Conservation (phyloP, 2,329 filamentous ascomycete genomes). For the Podosphaera xanthii region DNA sequence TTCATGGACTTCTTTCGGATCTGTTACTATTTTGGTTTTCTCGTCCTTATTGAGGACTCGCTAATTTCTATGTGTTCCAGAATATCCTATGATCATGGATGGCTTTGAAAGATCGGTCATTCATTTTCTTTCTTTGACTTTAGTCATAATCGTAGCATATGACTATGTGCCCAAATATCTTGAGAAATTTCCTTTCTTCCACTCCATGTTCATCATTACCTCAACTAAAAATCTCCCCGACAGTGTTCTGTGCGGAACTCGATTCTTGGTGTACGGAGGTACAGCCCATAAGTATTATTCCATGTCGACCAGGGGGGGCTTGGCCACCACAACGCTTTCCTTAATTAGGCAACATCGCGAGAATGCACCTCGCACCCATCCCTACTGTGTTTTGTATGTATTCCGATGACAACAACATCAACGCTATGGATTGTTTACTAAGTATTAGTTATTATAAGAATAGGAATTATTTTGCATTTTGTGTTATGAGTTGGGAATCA, state of each 20-base stretch:
- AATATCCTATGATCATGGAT: neutral
- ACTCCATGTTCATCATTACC: neutral
- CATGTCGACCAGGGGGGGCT: no score
- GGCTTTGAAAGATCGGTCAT: neutral
- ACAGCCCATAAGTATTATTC: no score
- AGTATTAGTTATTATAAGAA: no score
- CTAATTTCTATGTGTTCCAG: neutral
- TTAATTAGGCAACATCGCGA: no score
- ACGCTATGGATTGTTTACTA: no score
- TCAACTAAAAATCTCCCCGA: neutral
- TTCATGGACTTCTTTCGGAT: neutral
- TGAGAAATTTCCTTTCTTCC: neutral
- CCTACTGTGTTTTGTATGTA: no score
- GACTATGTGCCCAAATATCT: neutral
- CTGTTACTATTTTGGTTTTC: neutral
- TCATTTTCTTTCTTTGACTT: neutral
- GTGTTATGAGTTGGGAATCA: no score
- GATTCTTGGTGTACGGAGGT: no score
- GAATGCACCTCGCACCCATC: no score
- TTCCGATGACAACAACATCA: no score
- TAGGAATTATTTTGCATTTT: no score
- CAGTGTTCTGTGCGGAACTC: neutral
- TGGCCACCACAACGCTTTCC: no score
- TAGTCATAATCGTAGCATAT: neutral
- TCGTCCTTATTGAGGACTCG: neutral